These are phyloP conservation scores for Microdochium paspali DNA, from an alignment of 2,329 filamentous ascomycete genomes.

Conservation along the genomic window DNA sequence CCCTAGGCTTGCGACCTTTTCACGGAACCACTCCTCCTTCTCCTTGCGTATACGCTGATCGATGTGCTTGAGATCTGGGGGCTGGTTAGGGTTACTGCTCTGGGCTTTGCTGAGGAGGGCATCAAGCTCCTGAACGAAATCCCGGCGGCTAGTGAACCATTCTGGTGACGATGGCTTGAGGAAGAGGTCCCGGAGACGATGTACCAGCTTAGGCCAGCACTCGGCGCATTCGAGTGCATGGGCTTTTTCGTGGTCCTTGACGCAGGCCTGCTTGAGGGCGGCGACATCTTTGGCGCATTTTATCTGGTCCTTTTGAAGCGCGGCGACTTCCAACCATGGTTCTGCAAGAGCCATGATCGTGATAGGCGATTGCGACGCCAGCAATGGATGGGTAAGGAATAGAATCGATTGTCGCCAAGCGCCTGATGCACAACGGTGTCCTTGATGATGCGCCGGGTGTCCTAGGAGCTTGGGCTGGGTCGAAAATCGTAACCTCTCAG, in stretches of 20 bases:
- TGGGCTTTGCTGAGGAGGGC: constrained; percentile 37
- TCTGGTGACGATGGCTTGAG: constrained; percentile 17
- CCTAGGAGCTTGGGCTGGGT: no score
- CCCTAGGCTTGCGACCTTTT: constrained; percentile 14
- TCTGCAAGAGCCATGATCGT: constrained; percentile 6
- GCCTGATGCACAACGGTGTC: neutral
- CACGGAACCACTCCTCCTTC: constrained; percentile 44
- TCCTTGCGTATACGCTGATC: constrained; percentile 41
- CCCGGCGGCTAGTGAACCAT: constrained; percentile 41
- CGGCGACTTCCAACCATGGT: constrained; percentile 20
- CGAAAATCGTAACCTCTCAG: no score
- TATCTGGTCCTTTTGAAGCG: constrained; percentile 16
- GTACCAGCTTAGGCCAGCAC: constrained; percentile 38
- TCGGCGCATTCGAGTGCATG: constrained; percentile 34
- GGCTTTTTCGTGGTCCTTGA: constrained; percentile 28
- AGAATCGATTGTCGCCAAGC: neutral
- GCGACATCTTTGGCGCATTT: constrained; percentile 31
- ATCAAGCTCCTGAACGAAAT: constrained; percentile 41
- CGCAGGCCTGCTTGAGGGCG: constrained; percentile 31
- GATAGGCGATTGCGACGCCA: neutral
- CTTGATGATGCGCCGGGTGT: no score
- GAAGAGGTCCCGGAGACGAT: constrained; percentile 32
- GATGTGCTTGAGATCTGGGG: constrained; percentile 26
- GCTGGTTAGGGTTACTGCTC: constrained; percentile 26
- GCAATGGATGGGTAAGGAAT: neutral